Conservation (phyloP, 148 eudicot genomes). For the Heliosperma pusillum region DNA sequence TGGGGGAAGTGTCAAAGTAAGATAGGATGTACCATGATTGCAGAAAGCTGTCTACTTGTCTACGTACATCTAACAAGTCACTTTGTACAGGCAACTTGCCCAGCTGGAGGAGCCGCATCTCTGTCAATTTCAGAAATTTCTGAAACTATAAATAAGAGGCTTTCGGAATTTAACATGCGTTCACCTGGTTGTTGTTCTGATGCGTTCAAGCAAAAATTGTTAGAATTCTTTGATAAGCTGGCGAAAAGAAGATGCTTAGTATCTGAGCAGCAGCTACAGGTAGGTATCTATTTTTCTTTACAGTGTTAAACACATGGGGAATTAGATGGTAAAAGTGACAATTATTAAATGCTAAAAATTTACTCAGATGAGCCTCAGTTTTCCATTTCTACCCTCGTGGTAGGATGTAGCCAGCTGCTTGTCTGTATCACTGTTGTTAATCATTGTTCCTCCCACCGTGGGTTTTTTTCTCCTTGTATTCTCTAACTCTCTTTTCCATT, state of each 20-base stretch:
- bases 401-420: neutral
- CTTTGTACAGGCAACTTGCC: slow-evolving; percentile 77
- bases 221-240: slow-evolving; percentile 40
- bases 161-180: slow-evolving; percentile 43
- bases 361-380: neutral
- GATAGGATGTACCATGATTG: neutral
- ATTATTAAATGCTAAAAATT: too few species aligned
- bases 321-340: too few species aligned
- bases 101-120: slow-evolving; percentile 45
- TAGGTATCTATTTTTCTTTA: slow-evolving; percentile 22
- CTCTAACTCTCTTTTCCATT: neutral
- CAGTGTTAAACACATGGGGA: neutral
- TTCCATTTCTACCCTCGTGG: neutral
- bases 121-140: slow-evolving; percentile 49
- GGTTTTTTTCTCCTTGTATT: neutral
- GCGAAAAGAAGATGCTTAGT: slow-evolving; percentile 41
- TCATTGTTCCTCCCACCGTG: neutral
- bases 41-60: neutral
- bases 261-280: slow-evolving; percentile 70
- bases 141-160: slow-evolving; percentile 40
- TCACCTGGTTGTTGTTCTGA: slow-evolving; percentile 57
- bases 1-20: neutral
- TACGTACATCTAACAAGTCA: slow-evolving; percentile 7
- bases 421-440: neutral
- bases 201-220: slow-evolving; percentile 47